Evolutionary conservation across 257 asterid genomes (phyloP), one percentile per base, ranked within the genome.

Genomic region (Solanum appendiculatum): DNA sequence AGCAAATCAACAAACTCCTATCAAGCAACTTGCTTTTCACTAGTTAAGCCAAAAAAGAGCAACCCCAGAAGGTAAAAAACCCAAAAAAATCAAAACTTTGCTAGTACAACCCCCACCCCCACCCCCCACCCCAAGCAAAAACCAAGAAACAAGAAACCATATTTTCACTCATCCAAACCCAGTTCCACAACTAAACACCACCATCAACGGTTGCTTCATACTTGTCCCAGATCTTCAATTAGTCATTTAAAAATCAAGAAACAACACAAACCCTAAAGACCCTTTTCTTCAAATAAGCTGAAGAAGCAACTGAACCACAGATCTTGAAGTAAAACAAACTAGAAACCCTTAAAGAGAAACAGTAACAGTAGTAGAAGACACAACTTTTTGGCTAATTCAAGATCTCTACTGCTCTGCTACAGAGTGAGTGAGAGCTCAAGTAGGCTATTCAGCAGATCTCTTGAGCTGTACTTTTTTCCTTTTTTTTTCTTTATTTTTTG

Each of bases 131-230:
- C 93, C 88, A 31, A 84, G 90, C 92, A 90, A 80, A 86, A 82
- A 85, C 90, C 88, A 81, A 86, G 91, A 75, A 84, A 86, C 82
- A 91, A 87, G 75, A 85, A 56, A 70, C 88, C 86, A 89, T 33
- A 69, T 83, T 69, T 56, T 56, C n/a, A 56, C 75, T 93, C 95
- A 93, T 91, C 95, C 95, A 89, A 90, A 92, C 91, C 92, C 94
- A 89, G 89, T 89, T 78, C 88, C 86, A 77, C 90, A 86, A 58
- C 88, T 84, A 83, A 89, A 75, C 70, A 87, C 91, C 77, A 25
- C 89, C 90, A 84, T 90, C 89, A 86, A 86, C 46, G 72, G 20
- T 18, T 23, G 85, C 84, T 54, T 88, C 87, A 85, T 86, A 12
- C 86, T 82, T 88, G 66, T 78, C 83, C 48, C 91, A 77, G 91